Evolutionary conservation across 179 eudicot species (phyloP), one percentile per base, ranked within the genome.

Genomic region (Amaranthus tricolor): DNA sequence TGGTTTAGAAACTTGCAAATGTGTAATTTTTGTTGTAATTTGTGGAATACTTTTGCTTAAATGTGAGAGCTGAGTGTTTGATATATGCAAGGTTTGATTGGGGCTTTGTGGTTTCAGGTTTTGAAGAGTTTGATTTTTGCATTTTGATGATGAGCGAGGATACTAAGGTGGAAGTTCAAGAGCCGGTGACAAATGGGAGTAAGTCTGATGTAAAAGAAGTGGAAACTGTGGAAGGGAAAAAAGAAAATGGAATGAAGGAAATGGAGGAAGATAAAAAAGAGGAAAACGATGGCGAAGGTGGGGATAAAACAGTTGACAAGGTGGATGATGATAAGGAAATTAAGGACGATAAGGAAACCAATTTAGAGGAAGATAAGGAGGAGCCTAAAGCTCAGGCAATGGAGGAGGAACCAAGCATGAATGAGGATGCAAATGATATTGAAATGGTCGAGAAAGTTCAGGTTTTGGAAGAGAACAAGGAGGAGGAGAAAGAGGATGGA

Each of bases 131-230:
- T 59, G 48, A 17, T 15, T 9, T 52, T 44, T 56, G 12, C 16
- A 9, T 21, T 71, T 73, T 57, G 75, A 21, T 31, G 76, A 91
- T 91, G 96, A 90, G 86, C n/a, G 89, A 83, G 75, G 87, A 88
- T 54, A 55, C 76, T 5, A 82, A 79, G 75, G 17, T 77, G 17
- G 86, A 78, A 50, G 84, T 77, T 55, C 21, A 66, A 21, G 86
- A 81, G 77, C 60, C 57, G 51, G 82, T 75, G 74, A 74, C 72
- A 11, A 87, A 85, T 77, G 90, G 86, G 75, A 74, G 69, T 14
- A 76, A 76, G 65, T 67, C 68, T 6, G 45, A 45, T 4, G 85
- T 73, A 70, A 64, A 84, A 70, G 84, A 60, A 62, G 80, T n/a
- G 58, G 76, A 80, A 54, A 54, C 51, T 61, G 79, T 68, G 77